Evolutionary conservation across 2,329 filamentous ascomycete species (phyloP).

Genomic region (Fusarium avenaceum): DNA sequence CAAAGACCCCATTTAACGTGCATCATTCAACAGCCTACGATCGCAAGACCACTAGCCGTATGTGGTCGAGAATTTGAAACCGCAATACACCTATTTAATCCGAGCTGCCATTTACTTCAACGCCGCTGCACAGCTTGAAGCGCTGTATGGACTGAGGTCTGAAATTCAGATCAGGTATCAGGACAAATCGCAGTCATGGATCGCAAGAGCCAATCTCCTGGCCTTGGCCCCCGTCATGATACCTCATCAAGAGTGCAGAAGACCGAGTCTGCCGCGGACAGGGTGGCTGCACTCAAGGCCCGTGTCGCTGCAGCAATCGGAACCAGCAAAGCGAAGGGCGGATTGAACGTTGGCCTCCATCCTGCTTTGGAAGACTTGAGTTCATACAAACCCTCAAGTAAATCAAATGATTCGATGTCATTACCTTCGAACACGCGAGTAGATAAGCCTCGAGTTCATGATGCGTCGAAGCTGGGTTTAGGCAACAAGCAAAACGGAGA

Average conservation of each 20-base stretch:
- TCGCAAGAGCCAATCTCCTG: conserved; percentile 62
- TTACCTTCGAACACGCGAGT: conserved; percentile 33
- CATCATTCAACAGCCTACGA: background rate
- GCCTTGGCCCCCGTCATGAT: conserved; percentile 70
- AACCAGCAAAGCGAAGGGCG: conserved; percentile 71
- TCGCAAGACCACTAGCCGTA: background rate
- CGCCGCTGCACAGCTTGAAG: background rate
- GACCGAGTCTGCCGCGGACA: conserved; percentile 70
- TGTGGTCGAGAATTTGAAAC: background rate
- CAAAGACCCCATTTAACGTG: conserved; percentile 7
- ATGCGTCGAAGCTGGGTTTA: conserved; percentile 41
- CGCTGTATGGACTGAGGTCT: background rate
- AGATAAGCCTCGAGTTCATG: conserved; percentile 34
- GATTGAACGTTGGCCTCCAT: conserved; percentile 81
- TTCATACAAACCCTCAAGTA: conserved; percentile 59
- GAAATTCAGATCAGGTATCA: background rate
- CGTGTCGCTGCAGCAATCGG: conserved; percentile 82
- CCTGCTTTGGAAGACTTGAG: conserved; percentile 76
- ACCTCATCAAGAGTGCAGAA: conserved; percentile 67
- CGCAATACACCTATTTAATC: background rate
- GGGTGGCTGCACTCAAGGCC: conserved; percentile 82
- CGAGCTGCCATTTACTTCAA: background rate
- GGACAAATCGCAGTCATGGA: conserved; percentile 59
- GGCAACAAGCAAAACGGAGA: conserved; percentile 27
- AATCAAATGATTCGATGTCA: conserved; percentile 53